Conservation (phyloP, 805 yeast species). For the Kodamaea hsintzibuensis region DNA sequence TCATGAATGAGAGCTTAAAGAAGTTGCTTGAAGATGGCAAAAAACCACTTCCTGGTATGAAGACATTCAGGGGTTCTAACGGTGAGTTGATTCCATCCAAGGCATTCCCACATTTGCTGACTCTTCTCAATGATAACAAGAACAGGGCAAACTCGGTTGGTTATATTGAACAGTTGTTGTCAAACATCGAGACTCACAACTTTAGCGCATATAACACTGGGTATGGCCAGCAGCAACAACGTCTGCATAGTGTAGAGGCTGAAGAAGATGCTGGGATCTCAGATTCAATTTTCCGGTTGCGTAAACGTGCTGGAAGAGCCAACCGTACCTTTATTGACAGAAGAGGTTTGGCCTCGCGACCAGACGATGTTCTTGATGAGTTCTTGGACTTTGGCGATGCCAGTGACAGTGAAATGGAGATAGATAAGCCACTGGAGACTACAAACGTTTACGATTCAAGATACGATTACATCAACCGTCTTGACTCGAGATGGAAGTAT, state of each 20-base stretch:
- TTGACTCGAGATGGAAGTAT: slow-evolving; percentile 65
- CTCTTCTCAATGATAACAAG: slow-evolving; percentile 32
- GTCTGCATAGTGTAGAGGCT: slow-evolving; percentile 14
- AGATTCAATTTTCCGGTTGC: slow-evolving; percentile 56
- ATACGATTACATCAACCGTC: slow-evolving; percentile 46
- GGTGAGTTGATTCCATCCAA: slow-evolving; percentile 51
- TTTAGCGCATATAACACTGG: slow-evolving; percentile 43
- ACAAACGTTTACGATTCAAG: slow-evolving; percentile 45
- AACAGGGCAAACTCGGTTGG: slow-evolving; percentile 26
- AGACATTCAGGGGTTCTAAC: slow-evolving; percentile 48
- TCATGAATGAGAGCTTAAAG: slow-evolving; percentile 42
- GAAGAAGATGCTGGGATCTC: slow-evolving; percentile 36
- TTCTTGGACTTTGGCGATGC: slow-evolving; percentile 41
- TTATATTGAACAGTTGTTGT: slow-evolving; percentile 40
- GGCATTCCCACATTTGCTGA: slow-evolving; percentile 50
- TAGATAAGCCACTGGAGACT: slow-evolving; percentile 6
- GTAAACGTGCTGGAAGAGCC: slow-evolving; percentile 75
- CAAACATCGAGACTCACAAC: slow-evolving; percentile 40
- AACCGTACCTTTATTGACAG: slow-evolving; percentile 76
- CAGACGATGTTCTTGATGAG: slow-evolving; percentile 37
- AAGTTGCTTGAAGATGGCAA: slow-evolving; percentile 47
- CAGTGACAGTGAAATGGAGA: slow-evolving; percentile 4
- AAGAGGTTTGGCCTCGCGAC: slow-evolving; percentile 48
- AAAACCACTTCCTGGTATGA: slow-evolving; percentile 44
- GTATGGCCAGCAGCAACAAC: slow-evolving; percentile 26